phyloP scores from a whole-genome alignment of 2,329 filamentous ascomycete species.

The Cephalotrichum gorgonifer region DNA sequence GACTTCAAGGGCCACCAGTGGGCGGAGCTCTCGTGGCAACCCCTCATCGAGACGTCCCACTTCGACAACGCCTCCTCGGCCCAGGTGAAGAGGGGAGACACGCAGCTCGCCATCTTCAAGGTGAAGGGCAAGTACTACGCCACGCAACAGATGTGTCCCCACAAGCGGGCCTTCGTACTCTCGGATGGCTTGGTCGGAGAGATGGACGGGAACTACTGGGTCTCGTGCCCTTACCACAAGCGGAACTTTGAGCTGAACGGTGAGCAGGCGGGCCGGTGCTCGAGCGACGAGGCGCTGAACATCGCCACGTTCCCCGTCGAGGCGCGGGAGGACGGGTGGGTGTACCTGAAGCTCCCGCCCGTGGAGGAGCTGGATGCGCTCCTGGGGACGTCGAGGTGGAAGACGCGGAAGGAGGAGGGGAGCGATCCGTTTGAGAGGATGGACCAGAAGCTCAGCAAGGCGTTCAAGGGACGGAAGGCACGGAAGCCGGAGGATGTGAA shows the following conservation, averaged over 20 bases:
- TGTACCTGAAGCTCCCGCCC: slow-evolving; percentile 73
- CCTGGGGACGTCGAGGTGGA: slow-evolving; percentile 70
- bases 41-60: slow-evolving; percentile 59
- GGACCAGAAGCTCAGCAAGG: slow-evolving; percentile 23
- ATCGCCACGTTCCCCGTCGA: slow-evolving; percentile 77
- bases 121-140: slow-evolving; percentile 72
- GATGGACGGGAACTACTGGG: slow-evolving; percentile 42
- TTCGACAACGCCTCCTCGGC: slow-evolving; percentile 69
- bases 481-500: not conserved
- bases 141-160: slow-evolving; percentile 90
- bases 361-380: slow-evolving; percentile 70
- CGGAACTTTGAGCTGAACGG: slow-evolving; percentile 67
- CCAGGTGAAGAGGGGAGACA: slow-evolving; percentile 76
- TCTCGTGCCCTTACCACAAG: slow-evolving; percentile 84
- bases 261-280: slow-evolving; percentile 51
- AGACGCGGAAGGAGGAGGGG: slow-evolving; percentile 61
- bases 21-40: slow-evolving; percentile 60
- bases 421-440: slow-evolving; percentile 31
- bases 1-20: slow-evolving; percentile 49
- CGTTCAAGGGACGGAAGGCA: not conserved
- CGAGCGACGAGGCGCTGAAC: slow-evolving; percentile 62
- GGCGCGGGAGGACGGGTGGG: slow-evolving; percentile 59
- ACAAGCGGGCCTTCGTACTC: slow-evolving; percentile 84
- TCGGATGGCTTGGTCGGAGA: slow-evolving; percentile 77
- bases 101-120: slow-evolving; percentile 80